These are phyloP conservation scores for Myochromella boudieri DNA, from an alignment of 768 basidiomycete genomes.

Conservation along the genomic window DNA sequence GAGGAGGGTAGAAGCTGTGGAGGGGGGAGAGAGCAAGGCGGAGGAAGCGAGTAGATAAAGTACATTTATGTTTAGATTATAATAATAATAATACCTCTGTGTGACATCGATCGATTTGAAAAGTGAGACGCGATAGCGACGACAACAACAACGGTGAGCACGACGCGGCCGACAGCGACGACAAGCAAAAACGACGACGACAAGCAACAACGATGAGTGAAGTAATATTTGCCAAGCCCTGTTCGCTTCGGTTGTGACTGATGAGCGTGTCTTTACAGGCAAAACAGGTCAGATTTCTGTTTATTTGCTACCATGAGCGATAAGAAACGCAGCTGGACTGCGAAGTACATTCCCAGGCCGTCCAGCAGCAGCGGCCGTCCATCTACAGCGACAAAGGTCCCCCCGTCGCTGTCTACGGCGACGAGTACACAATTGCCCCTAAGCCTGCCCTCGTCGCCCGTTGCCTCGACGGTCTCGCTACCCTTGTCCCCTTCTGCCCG, in stretches of 20 bases:
- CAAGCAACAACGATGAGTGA: neutral
- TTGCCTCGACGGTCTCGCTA: conserved; percentile 5
- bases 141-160: neutral
- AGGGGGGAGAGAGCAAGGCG: neutral
- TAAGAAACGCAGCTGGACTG: conserved; percentile 36
- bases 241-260: conserved; percentile 4
- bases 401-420: conserved; percentile 25
- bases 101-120: no score
- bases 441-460: conserved; percentile 15
- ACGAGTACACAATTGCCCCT: conserved; percentile 28
- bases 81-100: no score
- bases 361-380: conserved; percentile 27
- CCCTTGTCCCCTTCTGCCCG: conserved; percentile 14
- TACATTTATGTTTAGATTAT: no score
- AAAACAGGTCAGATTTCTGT: conserved; percentile 6
- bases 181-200: neutral
- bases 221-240: conserved; percentile 16
- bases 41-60: no score
- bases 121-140: conserved; percentile 4
- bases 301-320: conserved; percentile 20
- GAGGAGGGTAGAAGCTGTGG: neutral
- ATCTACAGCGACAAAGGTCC: no score
- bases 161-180: neutral
- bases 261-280: conserved; percentile 3
- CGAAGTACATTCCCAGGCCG: conserved; percentile 33